Evolutionary conservation across 768 basidiomycete species (phyloP), one percentile per base, ranked within the genome.

Genomic region (Podaxis sp.): DNA sequence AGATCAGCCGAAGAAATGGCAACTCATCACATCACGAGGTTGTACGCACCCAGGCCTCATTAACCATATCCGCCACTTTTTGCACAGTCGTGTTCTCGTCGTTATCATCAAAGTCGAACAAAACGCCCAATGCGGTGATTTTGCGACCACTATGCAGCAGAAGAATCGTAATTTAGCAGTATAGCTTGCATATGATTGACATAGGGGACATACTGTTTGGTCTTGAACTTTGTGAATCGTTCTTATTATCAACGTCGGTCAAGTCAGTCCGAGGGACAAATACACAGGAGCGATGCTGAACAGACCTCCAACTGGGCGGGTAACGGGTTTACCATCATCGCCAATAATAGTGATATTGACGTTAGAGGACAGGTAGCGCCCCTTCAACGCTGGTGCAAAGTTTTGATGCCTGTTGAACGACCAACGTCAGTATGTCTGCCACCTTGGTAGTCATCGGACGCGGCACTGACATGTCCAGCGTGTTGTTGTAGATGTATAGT

Each of bases 301-400:
- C 71, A 51, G 64, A 77, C 76, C 73, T 49, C 78, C 83, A 55
- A 80, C 74, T 1, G 78, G 75, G 4, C 73, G 70, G 52, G 66
- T 78, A 30, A 76, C 73, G 3, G 72, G 69, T 37, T 77, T 68
- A 36, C 76, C 76, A n/a, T 76, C 62, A 37, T 74, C 68, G 67
- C 83, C 80, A 15, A 79, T 65, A 10, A 90, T 70, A 2, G 93
- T 94, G 70, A 96, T 91, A 75, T 96, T 91, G 60, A 86, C 90
- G 68, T 96, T 96, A 2, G 88, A 91, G 1, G 92, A 87, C 52
- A 97, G 76, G 72, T 94, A 95, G 50, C 87, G 81, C 5, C 90
- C 92, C 7, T 83, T 78, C 73, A 87, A 81, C 51, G 84, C 75
- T 2, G 86, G 87, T 2, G 77, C 86, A 68, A 93, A 90, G 70